Evolutionary conservation across 345 rosid genomes (phyloP), one percentile per base, ranked within the genome.

Genomic region (Populus simonii): DNA sequence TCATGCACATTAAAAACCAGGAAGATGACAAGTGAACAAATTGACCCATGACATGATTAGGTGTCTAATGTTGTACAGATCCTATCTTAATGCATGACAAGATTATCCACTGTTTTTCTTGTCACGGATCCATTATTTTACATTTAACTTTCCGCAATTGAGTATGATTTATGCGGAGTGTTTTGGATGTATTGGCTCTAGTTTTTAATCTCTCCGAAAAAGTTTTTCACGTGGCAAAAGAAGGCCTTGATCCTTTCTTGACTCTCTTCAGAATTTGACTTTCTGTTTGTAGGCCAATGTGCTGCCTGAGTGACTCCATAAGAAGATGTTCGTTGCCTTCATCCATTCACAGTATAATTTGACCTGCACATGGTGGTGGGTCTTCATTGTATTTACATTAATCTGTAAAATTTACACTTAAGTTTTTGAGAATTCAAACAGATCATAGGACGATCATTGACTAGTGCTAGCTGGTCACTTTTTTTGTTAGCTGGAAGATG

Each of bases 71-170:
- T 4, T 47, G 53, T 47, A 47, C 53, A 13, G 16, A 47, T 47
- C 20, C 53, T 47, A 20, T 47, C 53, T 84, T 47, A 15, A 15
- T 47, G 18, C 53, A 47, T 47, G 53, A 47, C 53, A 73, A 84
- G 77, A 22, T 45, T 49, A 31, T 2, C 70, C 45, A 74, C 53
- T 39, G 57, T 74, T 78, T 31, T 45, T 59, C 41, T 49, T 20
- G 82, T 87, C 88, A 83, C 84, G 86, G 85, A 85, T 77, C 74
- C 66, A 43, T 75, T 83, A 74, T 69, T 77, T 77, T 66, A 41
- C 65, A 78, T 23, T 68, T n/a, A 18, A 17, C 8, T 17, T 59
- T 47, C 16, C 53, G 15, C 4, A 47, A 47, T 15, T 47, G 53
- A 47, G 18, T 15, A 4, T 47, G 53, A 47, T 69, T 69, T 31